Base-by-base conservation (phyloP, 2,329 filamentous ascomycete genomes). In the Colletotrichum gloeosporioides region DNA sequence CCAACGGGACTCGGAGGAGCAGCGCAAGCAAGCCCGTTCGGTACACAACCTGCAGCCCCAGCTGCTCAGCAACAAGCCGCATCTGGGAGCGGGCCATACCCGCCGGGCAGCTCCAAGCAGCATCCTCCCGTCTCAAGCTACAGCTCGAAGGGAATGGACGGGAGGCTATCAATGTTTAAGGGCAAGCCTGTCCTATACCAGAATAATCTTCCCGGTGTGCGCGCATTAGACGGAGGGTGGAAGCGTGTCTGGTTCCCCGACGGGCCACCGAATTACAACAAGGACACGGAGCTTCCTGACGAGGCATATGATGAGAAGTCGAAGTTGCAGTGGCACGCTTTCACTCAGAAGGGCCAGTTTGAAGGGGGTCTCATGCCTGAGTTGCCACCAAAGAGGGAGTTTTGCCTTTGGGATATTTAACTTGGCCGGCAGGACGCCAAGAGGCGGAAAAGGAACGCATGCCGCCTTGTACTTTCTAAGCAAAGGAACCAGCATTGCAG, bases 351-450 rank as follows among this genome's bases (percentile, higher is more conserved):
- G 25, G 95, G 95, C 1, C 84, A 83, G 36, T 98, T 98, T 83
- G 88, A 90, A 57, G 92, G 92, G 44, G 93, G 93, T 1, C 80
- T 92, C 8, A 94, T 98, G 86, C 96, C 96, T 0, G 89, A 94
- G 79, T 86, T 95, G 62, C 95, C 96, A 25, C 96, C 96, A 0
- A 93, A 93, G 84, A 89, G 92, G 77, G 95, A 96, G 81, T 96
- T 93, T 88, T 93, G 92, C 78, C 84, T 87, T 32, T 96, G 94
- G 90, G 92, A 95, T 81, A 93, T 96, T 80, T 96, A 84, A 86
- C 12, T 62, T 32, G 22, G 31, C 6, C 16, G 1, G 3, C 1
- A 32, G 18, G n/a, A 22, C 1, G 59, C 18, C 18, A 66, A 27
- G 31, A n/a, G 27, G 36, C 59, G 27, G 15, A 25, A 18, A 31